Conservation (phyloP, 345 rosid species). For the Murraya koenigii region DNA sequence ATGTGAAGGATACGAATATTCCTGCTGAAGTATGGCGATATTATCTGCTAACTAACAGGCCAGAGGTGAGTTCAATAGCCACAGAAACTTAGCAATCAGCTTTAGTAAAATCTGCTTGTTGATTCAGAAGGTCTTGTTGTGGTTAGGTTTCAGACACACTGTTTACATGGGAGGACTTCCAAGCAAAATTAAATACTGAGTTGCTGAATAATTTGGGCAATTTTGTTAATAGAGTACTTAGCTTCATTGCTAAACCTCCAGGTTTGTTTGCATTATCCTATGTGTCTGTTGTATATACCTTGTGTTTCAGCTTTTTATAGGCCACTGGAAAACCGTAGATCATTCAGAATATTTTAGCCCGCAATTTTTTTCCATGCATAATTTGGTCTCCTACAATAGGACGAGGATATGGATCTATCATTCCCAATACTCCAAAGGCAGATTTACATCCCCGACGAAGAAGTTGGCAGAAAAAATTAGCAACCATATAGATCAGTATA, state of each 20-base stretch:
- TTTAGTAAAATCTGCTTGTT: neutral
- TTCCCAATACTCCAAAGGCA: conserved; percentile 81
- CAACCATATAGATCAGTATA: conserved; percentile 52
- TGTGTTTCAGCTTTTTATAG: neutral
- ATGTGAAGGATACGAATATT: conserved; percentile 83
- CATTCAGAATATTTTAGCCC: neutral
- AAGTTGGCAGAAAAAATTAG: conserved; percentile 65
- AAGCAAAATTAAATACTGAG: conserved; percentile 59
- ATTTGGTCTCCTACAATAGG: conserved; percentile 23
- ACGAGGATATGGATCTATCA: conserved; percentile 75
- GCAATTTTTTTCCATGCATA: neutral
- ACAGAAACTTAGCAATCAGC: neutral
- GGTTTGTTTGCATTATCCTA: conserved; percentile 41
- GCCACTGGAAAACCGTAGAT: neutral
- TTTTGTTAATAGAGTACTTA: conserved; percentile 63
- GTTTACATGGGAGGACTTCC: conserved; percentile 67
- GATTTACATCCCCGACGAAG: conserved; percentile 58
- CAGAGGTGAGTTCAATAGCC: conserved; percentile 57
- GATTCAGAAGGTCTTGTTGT: neutral
- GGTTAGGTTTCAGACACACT: conserved; percentile 53
- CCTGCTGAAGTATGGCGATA: conserved; percentile 99
- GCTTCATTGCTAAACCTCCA: conserved; percentile 58
- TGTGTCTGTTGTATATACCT: neutral
- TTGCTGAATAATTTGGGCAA: conserved; percentile 62
- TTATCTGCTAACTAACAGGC: conserved; percentile 88